Evolutionary conservation across 345 rosid species (phyloP), one percentile per base, ranked within the genome.

Genomic region (Eucalyptus caleyi): DNA sequence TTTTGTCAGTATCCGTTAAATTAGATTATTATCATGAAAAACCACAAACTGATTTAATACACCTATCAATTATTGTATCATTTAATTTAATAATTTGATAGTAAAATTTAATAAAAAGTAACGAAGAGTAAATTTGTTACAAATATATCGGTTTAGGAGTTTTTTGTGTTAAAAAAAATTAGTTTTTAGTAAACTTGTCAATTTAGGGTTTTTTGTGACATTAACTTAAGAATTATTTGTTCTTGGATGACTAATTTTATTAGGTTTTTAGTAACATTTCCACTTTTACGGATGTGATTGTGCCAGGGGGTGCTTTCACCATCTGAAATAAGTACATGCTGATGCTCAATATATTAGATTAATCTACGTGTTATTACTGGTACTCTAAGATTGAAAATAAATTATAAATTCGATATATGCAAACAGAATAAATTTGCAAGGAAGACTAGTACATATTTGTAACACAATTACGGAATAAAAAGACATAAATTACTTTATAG

Each of bases 31-130:
- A 19, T 53, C 10, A 19, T 53, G 24, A 53, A 53, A 53, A 53
- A 53, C 0, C 13, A 24, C 30, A 56, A 56, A 56, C 3, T 2
- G 30, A 11, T 24, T 2, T 56, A 24, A 2, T 56, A 10, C 30
- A 56, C 1, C 3, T 26, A 26, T 56, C 3, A 56, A 23, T 0
- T 56, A 0, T 11, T 26, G 6, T 56, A 56, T 56, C 3, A 1
- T 56, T 23, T 56, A 2, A 56, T 26, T 56, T 1, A 24, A 1
- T 0, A 56, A 24, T 56, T 56, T 23, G 0, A 23, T 0, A 56
- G 2, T 56, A 56, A 56, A 56, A 23, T 56, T 56, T 56, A 56
- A 24, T 0, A 0, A 56, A 24, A 56, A 56, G 27, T 56, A 24
- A 2, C 3, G 3, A 23, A 23, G 12, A 23, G 62, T 56, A 23